phyloP scores from a whole-genome alignment of 2,329 filamentous ascomycete species.

The Pestalotiopsis sp. region DNA sequence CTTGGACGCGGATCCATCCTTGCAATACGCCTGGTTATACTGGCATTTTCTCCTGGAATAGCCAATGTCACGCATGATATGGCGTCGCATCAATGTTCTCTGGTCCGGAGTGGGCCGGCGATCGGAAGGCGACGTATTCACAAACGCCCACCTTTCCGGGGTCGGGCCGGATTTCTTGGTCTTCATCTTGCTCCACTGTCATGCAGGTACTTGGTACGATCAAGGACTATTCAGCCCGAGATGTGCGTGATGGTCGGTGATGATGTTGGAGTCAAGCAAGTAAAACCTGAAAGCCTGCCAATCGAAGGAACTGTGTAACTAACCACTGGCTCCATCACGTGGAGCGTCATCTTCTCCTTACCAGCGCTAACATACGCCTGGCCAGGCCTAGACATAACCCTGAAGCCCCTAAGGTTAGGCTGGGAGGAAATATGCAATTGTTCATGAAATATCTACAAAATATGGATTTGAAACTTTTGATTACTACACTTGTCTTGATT shows the following conservation, averaged over 20 bases:
- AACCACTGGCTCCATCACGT: too few species aligned
- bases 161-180: not conserved
- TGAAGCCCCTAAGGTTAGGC: too few species aligned
- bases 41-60: not conserved
- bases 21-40: not conserved
- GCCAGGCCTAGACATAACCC: too few species aligned
- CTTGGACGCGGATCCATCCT: not conserved
- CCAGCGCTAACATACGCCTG: too few species aligned
- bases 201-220: not conserved
- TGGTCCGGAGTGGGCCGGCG: not conserved
- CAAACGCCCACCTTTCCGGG: not conserved
- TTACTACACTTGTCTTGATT: too few species aligned
- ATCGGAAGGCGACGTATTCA: not conserved
- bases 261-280: not conserved
- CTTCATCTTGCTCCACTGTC: not conserved
- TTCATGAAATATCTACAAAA: too few species aligned
- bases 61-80: not conserved
- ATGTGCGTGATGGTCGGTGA: not conserved
- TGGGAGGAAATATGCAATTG: too few species aligned
- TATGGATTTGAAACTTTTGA: too few species aligned
- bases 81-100: not conserved
- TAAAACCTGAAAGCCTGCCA: not conserved
- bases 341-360: too few species aligned
- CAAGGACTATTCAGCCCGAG: not conserved
- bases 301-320: too few species aligned